A percentile compares a stretch with the other conserved stretches of the same genome.
These are phyloP conservation scores for Aspergillus baeticus DNA, from an alignment of 495 filamentous ascomycete genomes.

Conservation along the genomic window DNA sequence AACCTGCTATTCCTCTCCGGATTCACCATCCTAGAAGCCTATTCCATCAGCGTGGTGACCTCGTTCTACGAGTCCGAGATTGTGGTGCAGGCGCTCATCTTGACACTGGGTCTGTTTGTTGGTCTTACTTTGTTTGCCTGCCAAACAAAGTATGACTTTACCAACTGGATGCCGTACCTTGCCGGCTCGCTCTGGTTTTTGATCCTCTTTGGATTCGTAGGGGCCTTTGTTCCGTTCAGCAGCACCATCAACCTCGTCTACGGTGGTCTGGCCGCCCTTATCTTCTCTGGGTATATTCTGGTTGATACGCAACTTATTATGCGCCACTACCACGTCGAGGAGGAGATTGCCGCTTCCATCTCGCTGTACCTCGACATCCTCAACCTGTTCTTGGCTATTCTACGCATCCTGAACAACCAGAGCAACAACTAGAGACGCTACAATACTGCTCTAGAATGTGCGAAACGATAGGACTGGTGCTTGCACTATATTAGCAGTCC, in stretches of 20 bases:
- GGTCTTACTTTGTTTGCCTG: conserved; percentile 92
- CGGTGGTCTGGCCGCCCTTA: conserved; percentile 71
- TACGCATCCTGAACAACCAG: conserved; percentile 87
- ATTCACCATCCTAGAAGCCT: conserved; percentile 92
- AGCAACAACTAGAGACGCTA: conserved; percentile 64
- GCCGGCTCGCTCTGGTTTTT: conserved; percentile 87
- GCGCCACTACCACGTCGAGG: conserved; percentile 94
- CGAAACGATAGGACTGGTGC: too few relatives aligned
- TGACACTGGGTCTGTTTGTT: conserved; percentile 91
- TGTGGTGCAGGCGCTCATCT: conserved; percentile 84
- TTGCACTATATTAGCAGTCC: neutral
- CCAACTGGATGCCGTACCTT: conserved; percentile 91
- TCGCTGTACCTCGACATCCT: conserved; percentile 94
- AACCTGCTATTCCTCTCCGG: conserved; percentile 90
- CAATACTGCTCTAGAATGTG: too few relatives aligned
- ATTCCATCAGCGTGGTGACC: conserved; percentile 86
- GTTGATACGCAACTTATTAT: conserved; percentile 96
- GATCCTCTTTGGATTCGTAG: conserved; percentile 89
- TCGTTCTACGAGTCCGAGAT: conserved; percentile 80
- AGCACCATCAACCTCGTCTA: conserved; percentile 81
- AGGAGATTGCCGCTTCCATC: conserved; percentile 97
- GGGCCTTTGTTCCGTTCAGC: conserved; percentile 76
- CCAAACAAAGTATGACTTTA: conserved; percentile 99
- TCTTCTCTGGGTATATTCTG: conserved; percentile 92
- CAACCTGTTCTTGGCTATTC: conserved; percentile 92